phyloP scores from a whole-genome alignment of 371 early-diverging fungal species.

The Circinella minor region DNA sequence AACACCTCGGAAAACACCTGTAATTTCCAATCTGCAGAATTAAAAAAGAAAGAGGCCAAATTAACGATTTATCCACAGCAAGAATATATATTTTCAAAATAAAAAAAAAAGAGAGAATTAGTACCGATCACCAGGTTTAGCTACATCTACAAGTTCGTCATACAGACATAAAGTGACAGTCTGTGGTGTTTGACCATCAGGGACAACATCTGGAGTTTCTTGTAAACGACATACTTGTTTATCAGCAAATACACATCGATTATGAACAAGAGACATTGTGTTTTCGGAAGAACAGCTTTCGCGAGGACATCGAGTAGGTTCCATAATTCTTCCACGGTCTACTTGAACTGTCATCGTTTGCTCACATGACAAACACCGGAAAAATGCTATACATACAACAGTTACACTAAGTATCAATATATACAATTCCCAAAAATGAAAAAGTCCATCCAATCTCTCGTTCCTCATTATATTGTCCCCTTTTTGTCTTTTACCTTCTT shows the following conservation, averaged over 20 bases:
- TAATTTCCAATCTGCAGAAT: constrained; percentile 73
- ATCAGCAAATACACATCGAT: constrained; percentile 93
- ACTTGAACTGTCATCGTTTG: constrained; percentile 80
- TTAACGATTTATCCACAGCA: too few species aligned
- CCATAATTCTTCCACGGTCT: constrained; percentile 91
- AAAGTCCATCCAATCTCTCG: too few species aligned
- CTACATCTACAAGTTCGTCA: constrained; percentile 95
- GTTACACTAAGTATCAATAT: too few species aligned
- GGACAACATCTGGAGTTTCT: constrained; percentile 98
- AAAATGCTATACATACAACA: constrained; percentile 68
- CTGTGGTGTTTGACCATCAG: constrained; percentile 99
- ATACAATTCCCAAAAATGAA: too few species aligned
- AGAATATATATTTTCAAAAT: too few species aligned
- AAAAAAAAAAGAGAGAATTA: neutral
- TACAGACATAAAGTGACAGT: constrained; percentile 92
- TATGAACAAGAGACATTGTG: constrained; percentile 90
- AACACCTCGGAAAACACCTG: constrained; percentile 96
- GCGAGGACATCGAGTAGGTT: constrained; percentile 92
- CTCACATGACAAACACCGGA: constrained; percentile 91
- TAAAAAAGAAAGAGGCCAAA: too few species aligned
- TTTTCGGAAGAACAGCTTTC: constrained; percentile 79
- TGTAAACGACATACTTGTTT: constrained; percentile 98
- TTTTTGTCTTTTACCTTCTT: constrained; percentile 55
- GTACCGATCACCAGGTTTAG: constrained; percentile 96
- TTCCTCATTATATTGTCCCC: too few species aligned